A percentile compares a stretch with the other conserved stretches of the same genome.
phyloP scores from a whole-genome alignment of 2,329 filamentous ascomycete genomes.

The Arthrobotrys iridis region DNA sequence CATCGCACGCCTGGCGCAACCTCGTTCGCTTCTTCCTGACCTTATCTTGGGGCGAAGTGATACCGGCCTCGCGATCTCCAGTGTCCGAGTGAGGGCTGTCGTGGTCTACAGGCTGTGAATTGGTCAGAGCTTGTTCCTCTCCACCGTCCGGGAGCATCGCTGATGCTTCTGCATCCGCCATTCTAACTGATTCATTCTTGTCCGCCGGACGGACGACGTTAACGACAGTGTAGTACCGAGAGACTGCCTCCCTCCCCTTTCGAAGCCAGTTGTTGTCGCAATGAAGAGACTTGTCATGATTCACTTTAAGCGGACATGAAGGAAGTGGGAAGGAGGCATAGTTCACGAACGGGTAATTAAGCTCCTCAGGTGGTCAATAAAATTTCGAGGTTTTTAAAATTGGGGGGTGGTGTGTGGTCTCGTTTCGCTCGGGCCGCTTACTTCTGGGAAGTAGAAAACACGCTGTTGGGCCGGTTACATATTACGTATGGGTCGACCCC shows the following conservation, averaged over 20 bases:
- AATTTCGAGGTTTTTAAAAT: slow-evolving; percentile 47
- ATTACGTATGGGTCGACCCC: slow-evolving; percentile 47
- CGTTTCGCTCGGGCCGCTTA: slow-evolving; percentile 54
- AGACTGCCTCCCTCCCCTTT: slow-evolving; percentile 54
- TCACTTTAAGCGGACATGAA: slow-evolving; percentile 51
- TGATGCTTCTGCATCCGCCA: slow-evolving; percentile 54
- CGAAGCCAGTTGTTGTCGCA: slow-evolving; percentile 51
- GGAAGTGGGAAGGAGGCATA: slow-evolving; percentile 52
- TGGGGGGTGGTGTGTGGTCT: slow-evolving; percentile 49
- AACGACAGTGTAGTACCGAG: slow-evolving; percentile 26
- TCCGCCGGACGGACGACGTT: slow-evolving; percentile 44
- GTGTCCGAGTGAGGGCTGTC: slow-evolving; percentile 52
- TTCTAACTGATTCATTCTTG: slow-evolving; percentile 53
- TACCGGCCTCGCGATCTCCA: slow-evolving; percentile 47
- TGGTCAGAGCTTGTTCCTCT: slow-evolving; percentile 36
- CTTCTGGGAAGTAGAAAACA: slow-evolving; percentile 26
- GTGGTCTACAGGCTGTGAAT: slow-evolving; percentile 46
- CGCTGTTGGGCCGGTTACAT: slow-evolving; percentile 28
- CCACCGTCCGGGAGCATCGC: slow-evolving; percentile 47
- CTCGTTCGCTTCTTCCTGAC: slow-evolving; percentile 51
- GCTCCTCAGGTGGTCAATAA: slow-evolving; percentile 53
- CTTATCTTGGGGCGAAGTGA: slow-evolving; percentile 46
- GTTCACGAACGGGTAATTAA: slow-evolving; percentile 55
- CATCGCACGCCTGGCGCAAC: slow-evolving; percentile 53
- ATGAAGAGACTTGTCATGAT: slow-evolving; percentile 54